These are phyloP conservation scores for Talaromyces adpressus DNA, from an alignment of 495 filamentous ascomycete genomes.

Conservation along the genomic window DNA sequence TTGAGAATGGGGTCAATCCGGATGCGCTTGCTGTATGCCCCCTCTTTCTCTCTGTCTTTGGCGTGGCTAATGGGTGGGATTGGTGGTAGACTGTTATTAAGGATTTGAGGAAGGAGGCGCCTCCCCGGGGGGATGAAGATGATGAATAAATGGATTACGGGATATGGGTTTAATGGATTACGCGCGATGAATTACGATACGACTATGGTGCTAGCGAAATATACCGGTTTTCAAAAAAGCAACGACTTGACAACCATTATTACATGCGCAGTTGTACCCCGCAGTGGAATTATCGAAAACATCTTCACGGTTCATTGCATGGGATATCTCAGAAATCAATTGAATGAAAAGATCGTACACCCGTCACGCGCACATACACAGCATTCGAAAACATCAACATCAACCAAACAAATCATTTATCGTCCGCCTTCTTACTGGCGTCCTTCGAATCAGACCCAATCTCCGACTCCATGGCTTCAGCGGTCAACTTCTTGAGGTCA, in stretches of 20 bases:
- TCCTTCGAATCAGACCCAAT: slow-evolving; percentile 22
- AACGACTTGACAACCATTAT: too few relatives aligned
- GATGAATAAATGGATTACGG: neutral
- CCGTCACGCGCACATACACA: neutral
- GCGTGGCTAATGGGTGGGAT: neutral
- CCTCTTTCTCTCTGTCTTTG: neutral
- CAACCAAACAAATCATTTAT: slow-evolving; percentile 3
- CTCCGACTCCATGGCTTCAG: slow-evolving; percentile 42
- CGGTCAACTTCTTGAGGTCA: slow-evolving; percentile 62
- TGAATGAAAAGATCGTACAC: neutral
- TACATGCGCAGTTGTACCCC: neutral
- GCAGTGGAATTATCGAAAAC: neutral
- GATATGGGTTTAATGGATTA: neutral
- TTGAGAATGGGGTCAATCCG: slow-evolving; percentile 95
- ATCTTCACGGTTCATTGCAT: neutral
- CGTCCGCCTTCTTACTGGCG: slow-evolving; percentile 20
- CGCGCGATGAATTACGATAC: neutral
- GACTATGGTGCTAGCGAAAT: neutral
- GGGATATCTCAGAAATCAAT: slow-evolving; percentile 8
- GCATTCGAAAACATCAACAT: neutral
- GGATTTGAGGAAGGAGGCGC: slow-evolving; percentile 58
- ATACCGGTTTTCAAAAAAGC: too few relatives aligned
- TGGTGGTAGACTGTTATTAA: slow-evolving; percentile 59
- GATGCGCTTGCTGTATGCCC: slow-evolving; percentile 82
- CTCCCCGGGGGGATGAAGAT: slow-evolving; percentile 3